Base-by-base conservation (phyloP, 23 red algal species). In the Gracilariopsis chorda region DNA sequence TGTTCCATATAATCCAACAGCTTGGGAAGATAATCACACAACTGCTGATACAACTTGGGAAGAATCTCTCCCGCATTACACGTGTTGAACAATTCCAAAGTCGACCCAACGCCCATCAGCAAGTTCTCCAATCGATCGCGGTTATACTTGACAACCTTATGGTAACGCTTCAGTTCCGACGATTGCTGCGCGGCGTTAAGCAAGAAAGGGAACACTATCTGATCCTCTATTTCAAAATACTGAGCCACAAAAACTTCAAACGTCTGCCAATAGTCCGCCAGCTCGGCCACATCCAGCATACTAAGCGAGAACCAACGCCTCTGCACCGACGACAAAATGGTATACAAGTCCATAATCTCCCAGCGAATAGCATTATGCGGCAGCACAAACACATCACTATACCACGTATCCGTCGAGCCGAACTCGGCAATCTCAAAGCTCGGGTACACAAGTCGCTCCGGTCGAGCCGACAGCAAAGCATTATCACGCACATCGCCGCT, bases 341-440 rank as follows among this genome's bases (percentile, higher is more conserved):
- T 87, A 69, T 78, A 94, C 80, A 86, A 56, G 49, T 94, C 91
- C 91, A 94, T 94, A 25, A 94, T 62, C 72, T 94, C 91, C 82
- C 91, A 79, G 47, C 91, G 91, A 42, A 94, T 79, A 6, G 91
- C 91, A 43, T 94, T 94, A 68, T 94, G 91, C 28, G 80, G 80
- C 33, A 94, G 58, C n/a, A 85, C 78, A 48, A 94, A 94, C 4
- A 94, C 82, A 59, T 94, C 91, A 77, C 78, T 79, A 14, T 60
- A 63, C 91, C 91, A 94, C 30, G 77, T 83, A 69, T 75, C 89
- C 37, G 56, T 55, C 36, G 10, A 62, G 3, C 89, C 89, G 73
- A 83, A 92, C 68, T 92, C 89, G 30, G 34, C 51, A 28, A 92
- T 41, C 20, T 77, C 77, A 57, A 92, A 92, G 45, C 52, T 67